Evolutionary conservation across 192 early-diverging fungal species (phyloP), one percentile per base, ranked within the genome.

Genomic region (Backusella morwellensis): DNA sequence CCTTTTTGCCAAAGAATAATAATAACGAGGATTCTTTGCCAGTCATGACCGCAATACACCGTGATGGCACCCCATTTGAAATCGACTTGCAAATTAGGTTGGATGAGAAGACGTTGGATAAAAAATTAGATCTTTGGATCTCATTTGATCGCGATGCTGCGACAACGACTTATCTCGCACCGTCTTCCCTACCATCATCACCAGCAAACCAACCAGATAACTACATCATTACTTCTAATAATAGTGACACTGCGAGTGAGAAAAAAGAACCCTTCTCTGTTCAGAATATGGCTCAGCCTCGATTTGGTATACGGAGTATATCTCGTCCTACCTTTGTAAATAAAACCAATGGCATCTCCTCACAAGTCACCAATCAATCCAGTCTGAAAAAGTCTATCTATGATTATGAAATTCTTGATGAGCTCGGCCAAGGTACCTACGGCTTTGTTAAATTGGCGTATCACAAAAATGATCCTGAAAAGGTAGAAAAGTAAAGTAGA

Each of bases 381-480:
- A 8, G 21, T 29, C 42, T 44, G 71, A 70, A 36, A 21, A 35
- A 70, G 35, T 15, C 23, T 15, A 86, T 91, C 63, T 63, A 84
- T 23, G 90, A 92, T 70, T 93, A 86, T 76, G 80, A 86, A 19
- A 87, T 89, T 52, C 56, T 91, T 2, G 82, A 85, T 40, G 76
- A 75, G 0, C 78, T 94, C 6, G 93, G 93, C 15, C 80, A 85
- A 73, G 93, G 92, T 17, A 89, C 91, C 8, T 93, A 91, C 72
- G 92, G 91, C 8, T 81, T 88, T 63, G 93, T 95, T 29, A 82
- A 87, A 41, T 76, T 86, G 7, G 91, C 85, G 14, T 71, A 74
- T 23, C 78, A 88, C 47, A 88, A 84, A 50, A 67, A 66, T 21
- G 89, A 90, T 80, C 78, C 75, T 12, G 71, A 81, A 70, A 75